Evolutionary conservation across 2,329 filamentous ascomycete genomes (phyloP).

Genomic region (Sclerotinia subarctica): DNA sequence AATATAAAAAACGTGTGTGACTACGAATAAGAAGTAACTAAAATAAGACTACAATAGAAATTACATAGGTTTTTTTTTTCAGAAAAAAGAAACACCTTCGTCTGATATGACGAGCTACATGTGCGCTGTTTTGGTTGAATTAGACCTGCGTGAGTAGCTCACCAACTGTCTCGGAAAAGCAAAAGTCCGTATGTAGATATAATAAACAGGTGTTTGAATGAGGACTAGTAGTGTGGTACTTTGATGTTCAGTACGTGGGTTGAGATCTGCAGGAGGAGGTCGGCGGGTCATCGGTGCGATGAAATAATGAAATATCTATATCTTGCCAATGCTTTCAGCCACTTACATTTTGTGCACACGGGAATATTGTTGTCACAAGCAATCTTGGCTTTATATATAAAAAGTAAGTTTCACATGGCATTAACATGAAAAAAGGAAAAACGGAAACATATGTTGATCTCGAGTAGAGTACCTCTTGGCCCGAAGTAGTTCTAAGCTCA

Average conservation of each 20-base stretch:
- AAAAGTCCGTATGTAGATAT: not conserved
- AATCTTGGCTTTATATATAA: constrained; percentile 35
- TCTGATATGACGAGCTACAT: too few species aligned
- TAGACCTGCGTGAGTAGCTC: too few species aligned
- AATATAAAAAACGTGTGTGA: too few species aligned
- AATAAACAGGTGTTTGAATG: not conserved
- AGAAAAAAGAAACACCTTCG: too few species aligned
- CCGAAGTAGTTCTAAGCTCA: not conserved
- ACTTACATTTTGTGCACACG: constrained; percentile 31
- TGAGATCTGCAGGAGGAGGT: too few species aligned
- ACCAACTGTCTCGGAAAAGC: too few species aligned
- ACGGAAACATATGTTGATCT: not conserved
- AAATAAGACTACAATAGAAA: too few species aligned
- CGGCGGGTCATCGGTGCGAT: constrained; percentile 34
- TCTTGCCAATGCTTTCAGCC: constrained; percentile 29
- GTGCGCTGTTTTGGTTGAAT: constrained; percentile 5
- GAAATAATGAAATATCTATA: constrained; percentile 35
- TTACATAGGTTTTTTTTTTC: too few species aligned
- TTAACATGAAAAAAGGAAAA: not conserved
- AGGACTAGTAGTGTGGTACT: constrained; percentile 12
- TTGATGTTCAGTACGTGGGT: too few species aligned
- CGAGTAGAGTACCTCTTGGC: not conserved
- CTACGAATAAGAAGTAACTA: too few species aligned
- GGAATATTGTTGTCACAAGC: constrained; percentile 35
- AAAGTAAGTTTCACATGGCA: too few species aligned